Evolutionary conservation across 441 rosid species (phyloP).

Genomic region (Gossypium gossypioides): DNA sequence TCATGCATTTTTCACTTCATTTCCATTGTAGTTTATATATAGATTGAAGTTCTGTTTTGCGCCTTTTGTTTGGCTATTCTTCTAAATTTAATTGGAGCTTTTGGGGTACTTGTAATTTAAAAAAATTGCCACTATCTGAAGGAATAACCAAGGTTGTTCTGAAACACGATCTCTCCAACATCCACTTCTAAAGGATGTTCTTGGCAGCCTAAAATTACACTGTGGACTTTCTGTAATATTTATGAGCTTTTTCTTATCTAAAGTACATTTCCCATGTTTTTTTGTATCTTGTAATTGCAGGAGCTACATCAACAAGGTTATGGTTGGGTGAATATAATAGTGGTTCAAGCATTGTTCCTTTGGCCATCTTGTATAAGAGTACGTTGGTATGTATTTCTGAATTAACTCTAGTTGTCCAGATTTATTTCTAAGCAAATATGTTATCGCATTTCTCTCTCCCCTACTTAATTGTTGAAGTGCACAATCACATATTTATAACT

Average conservation of each 20-base stretch:
- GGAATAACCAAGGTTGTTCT: not conserved
- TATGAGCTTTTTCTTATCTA: not conserved
- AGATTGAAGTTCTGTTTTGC: not conserved
- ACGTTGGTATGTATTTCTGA: constrained; percentile 40
- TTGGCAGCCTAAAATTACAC: not conserved
- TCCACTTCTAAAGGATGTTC: not conserved
- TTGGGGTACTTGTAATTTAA: not conserved
- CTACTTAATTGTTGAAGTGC: not conserved
- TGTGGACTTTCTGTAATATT: not conserved
- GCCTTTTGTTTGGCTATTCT: not conserved
- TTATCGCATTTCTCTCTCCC: not conserved
- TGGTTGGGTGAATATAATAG: constrained; percentile 58
- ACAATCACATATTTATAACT: not conserved
- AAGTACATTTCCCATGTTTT: constrained; percentile 3
- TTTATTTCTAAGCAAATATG: not conserved
- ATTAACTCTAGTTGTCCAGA: not conserved
- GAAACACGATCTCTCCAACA: not conserved
- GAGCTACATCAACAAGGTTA: constrained; percentile 41
- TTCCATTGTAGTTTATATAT: not conserved
- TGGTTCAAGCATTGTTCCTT: constrained; percentile 42
- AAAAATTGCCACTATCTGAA: not conserved
- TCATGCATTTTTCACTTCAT: not conserved
- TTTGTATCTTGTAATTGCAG: constrained; percentile 32
- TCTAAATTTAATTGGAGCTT: not conserved
- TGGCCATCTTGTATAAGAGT: constrained; percentile 52